Percentiles rank a stretch among this genome's conserved stretches.
Evolutionary conservation across 176 grass and related monocot species (phyloP).

Genomic region (Olyra latifolia): DNA sequence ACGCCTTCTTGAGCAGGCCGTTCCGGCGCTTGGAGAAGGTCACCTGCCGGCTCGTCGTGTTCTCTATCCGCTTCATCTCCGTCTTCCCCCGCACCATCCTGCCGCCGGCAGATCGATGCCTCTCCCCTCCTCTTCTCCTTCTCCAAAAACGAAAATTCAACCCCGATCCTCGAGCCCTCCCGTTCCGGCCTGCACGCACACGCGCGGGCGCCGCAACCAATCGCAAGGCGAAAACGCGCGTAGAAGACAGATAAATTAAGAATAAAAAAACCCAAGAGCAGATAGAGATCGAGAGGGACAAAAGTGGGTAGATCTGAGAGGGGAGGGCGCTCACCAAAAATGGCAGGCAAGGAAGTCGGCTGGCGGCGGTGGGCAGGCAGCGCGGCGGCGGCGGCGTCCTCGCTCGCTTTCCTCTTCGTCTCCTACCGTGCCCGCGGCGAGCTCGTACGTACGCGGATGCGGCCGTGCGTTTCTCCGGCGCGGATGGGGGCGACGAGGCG

Average conservation of each 20-base stretch:
- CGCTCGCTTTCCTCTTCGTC: slow-evolving; percentile 35
- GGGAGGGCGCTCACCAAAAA: slow-evolving; percentile 35
- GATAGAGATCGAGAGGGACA: background rate
- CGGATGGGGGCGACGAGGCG: background rate
- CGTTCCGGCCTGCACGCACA: background rate
- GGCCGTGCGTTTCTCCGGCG: background rate
- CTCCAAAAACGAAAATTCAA: background rate
- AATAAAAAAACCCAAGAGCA: background rate
- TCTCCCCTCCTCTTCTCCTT: background rate
- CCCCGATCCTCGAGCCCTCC: background rate
- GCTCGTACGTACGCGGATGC: background rate
- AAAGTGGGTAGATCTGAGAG: slow-evolving; percentile 39
- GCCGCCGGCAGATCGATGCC: background rate
- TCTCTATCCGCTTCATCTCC: slow-evolving; percentile 67
- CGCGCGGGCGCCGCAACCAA: background rate
- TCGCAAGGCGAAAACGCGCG: background rate
- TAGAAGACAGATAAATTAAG: background rate
- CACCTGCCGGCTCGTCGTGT: slow-evolving; percentile 77
- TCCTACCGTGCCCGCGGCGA: background rate
- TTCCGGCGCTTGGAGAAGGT: slow-evolving; percentile 92
- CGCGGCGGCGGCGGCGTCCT: background rate
- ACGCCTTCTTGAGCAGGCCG: slow-evolving; percentile 92
- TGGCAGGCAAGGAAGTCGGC: no score
- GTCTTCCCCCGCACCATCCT: slow-evolving; percentile 60
- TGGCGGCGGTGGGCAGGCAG: no score